Evolutionary conservation across 164 flowering plant species (phyloP).

Genomic region (Aristolochia californica): DNA sequence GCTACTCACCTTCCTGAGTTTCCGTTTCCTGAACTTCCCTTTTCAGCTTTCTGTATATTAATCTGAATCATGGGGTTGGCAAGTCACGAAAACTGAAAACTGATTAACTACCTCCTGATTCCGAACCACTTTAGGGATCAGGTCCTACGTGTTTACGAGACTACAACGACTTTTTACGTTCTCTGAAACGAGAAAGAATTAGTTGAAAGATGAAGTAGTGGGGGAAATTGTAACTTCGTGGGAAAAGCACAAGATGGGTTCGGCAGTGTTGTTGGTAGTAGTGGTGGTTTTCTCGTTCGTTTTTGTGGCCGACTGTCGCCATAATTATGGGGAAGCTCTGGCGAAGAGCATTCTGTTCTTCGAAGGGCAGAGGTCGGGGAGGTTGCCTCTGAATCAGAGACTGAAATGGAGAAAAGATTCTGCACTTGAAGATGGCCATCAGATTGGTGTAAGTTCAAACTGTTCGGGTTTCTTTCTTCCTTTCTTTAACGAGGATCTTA

Average conservation of each 20-base stretch:
- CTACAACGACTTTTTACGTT: too few species aligned
- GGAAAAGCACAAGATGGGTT: background rate
- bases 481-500: background rate
- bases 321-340: slow-evolving; percentile 7
- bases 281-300: background rate
- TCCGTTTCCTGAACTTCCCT: too few species aligned
- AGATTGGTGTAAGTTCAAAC: slow-evolving; percentile 1
- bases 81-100: too few species aligned
- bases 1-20: too few species aligned
- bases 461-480: background rate
- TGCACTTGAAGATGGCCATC: slow-evolving; percentile 3
- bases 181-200: too few species aligned
- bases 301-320: background rate
- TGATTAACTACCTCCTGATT: too few species aligned
- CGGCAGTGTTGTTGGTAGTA: background rate
- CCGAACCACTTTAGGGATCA: too few species aligned
- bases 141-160: too few species aligned
- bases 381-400: slow-evolving; percentile 9
- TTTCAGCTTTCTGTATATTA: too few species aligned
- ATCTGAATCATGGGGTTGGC: too few species aligned
- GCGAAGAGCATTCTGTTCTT: slow-evolving; percentile 11
- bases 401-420: slow-evolving; percentile 12
- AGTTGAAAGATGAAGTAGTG: too few species aligned
- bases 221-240: too few species aligned
- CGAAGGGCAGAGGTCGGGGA: slow-evolving; percentile 15